These are phyloP conservation scores for Sarcocystis neurona DNA, from an alignment of 169 alveolate genomes.

Conservation along the genomic window DNA sequence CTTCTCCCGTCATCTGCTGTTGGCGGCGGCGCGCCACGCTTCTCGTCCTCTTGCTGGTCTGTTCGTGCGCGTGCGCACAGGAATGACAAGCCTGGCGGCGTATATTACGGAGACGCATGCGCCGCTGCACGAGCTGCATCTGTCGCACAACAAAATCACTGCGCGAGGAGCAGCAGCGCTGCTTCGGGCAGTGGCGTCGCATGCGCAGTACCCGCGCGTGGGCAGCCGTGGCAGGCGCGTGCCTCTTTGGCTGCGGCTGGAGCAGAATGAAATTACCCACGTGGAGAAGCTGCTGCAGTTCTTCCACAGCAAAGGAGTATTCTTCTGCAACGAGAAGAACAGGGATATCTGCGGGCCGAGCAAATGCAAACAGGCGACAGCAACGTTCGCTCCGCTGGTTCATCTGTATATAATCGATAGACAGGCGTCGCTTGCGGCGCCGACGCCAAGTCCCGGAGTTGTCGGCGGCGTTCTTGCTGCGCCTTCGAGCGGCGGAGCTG, in stretches of 20 bases:
- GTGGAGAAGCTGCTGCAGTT: conserved; percentile 15
- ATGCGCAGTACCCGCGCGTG: conserved; percentile 1
- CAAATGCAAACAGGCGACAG: neutral
- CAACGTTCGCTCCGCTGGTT: neutral
- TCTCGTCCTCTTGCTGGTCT: too few species aligned
- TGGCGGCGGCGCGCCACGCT: too few species aligned
- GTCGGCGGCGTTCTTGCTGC: too few species aligned
- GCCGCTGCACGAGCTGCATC: conserved; percentile 29
- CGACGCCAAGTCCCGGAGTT: too few species aligned
- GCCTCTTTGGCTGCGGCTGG: conserved; percentile 29
- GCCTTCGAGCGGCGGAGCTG: neutral
- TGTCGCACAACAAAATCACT: conserved; percentile 15
- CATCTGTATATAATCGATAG: neutral
- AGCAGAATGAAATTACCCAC: conserved; percentile 16
- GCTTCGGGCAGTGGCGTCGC: conserved; percentile 24
- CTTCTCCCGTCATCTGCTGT: too few species aligned
- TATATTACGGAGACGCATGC: neutral
- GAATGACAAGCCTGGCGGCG: neutral
- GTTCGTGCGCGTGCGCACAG: too few species aligned
- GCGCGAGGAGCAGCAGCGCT: conserved; percentile 22
- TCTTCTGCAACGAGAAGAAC: conserved; percentile 22
- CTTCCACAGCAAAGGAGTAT: conserved; percentile 2
- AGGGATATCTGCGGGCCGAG: conserved; percentile 12
- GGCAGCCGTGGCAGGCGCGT: neutral
- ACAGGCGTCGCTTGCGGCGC: too few species aligned